A percentile compares a stretch with the other conserved stretches of the same genome.
Conservation (phyloP, 2,329 filamentous ascomycete genomes). For the Curvularia eragrostidis region DNA sequence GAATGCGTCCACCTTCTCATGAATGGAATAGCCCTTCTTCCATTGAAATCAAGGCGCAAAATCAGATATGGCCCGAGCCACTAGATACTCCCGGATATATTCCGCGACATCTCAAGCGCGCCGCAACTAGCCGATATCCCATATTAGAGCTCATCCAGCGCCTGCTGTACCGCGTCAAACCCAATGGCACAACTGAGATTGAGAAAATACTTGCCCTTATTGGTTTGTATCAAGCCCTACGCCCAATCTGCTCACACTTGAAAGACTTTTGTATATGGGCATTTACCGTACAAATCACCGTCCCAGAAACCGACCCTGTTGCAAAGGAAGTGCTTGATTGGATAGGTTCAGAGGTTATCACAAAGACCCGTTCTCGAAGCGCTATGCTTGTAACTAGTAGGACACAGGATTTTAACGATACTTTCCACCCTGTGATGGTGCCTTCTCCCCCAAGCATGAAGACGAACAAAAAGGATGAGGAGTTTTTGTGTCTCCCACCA, state of each 20-base stretch:
- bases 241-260: slow-evolving; percentile 25
- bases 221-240: slow-evolving; percentile 33
- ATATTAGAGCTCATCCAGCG: slow-evolving; percentile 42
- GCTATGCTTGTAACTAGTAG: slow-evolving; percentile 33
- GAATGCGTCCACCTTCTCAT: background rate
- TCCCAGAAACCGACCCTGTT: slow-evolving; percentile 34
- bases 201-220: slow-evolving; percentile 34
- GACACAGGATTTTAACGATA: slow-evolving; percentile 14
- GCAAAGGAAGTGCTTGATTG: slow-evolving; percentile 36
- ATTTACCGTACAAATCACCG: slow-evolving; percentile 30
- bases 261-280: slow-evolving; percentile 29
- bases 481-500: slow-evolving; percentile 26
- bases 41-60: background rate
- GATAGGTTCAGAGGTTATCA: slow-evolving; percentile 37
- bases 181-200: slow-evolving; percentile 22
- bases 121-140: slow-evolving; percentile 26
- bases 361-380: slow-evolving; percentile 27
- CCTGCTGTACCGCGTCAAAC: slow-evolving; percentile 30
- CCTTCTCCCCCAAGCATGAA: background rate
- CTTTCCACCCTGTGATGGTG: slow-evolving; percentile 8
- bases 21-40: background rate
- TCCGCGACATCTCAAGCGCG: slow-evolving; percentile 32
- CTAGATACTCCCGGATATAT: slow-evolving; percentile 35
- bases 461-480: slow-evolving; percentile 6
- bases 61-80: slow-evolving; percentile 33